A percentile compares a stretch with the other conserved stretches of the same genome.
These are phyloP conservation scores for Eimeria brunetti DNA, from an alignment of 169 alveolate species.

Conservation along the genomic window DNA sequence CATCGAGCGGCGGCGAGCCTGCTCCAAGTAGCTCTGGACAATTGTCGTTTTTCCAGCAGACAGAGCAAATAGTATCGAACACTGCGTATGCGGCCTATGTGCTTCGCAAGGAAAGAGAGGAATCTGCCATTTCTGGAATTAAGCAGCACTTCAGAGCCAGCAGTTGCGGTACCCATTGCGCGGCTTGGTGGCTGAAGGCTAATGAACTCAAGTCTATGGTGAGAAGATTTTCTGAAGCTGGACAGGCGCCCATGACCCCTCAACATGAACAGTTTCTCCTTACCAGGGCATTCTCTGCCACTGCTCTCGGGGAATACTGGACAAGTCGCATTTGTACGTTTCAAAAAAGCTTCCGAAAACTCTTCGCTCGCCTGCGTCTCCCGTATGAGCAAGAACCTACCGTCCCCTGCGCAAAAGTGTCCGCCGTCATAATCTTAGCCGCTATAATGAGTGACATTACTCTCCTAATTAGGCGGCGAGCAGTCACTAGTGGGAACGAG, in stretches of 20 bases:
- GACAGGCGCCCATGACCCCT: conserved; percentile 22
- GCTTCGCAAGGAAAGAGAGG: conserved; percentile 61
- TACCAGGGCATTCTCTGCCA: neutral
- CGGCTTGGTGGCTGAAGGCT: conserved; percentile 69
- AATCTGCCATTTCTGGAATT: conserved; percentile 34
- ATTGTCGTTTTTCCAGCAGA: neutral
- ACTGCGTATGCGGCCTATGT: conserved; percentile 35
- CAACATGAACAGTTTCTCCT: conserved; percentile 13
- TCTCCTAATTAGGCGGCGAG: conserved; percentile 35
- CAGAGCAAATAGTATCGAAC: conserved; percentile 14
- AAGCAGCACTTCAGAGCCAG: conserved; percentile 45
- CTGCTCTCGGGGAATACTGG: conserved; percentile 33
- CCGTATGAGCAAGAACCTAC: conserved; percentile 36
- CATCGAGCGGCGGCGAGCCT: conserved; percentile 5
- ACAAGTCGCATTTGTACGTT: conserved; percentile 26
- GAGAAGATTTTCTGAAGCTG: conserved; percentile 29
- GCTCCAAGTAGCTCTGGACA: neutral
- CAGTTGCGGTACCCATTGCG: conserved; percentile 12
- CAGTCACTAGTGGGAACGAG: conserved; percentile 12
- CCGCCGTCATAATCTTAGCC: conserved; percentile 55
- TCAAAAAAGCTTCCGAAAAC: conserved; percentile 28
- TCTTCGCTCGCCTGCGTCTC: conserved; percentile 54
- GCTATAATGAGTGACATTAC: conserved; percentile 56
- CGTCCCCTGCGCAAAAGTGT: conserved; percentile 46
- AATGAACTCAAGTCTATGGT: conserved; percentile 46